These are phyloP conservation scores for Syzygium oleosum DNA, from an alignment of 345 rosid genomes.

Conservation along the genomic window DNA sequence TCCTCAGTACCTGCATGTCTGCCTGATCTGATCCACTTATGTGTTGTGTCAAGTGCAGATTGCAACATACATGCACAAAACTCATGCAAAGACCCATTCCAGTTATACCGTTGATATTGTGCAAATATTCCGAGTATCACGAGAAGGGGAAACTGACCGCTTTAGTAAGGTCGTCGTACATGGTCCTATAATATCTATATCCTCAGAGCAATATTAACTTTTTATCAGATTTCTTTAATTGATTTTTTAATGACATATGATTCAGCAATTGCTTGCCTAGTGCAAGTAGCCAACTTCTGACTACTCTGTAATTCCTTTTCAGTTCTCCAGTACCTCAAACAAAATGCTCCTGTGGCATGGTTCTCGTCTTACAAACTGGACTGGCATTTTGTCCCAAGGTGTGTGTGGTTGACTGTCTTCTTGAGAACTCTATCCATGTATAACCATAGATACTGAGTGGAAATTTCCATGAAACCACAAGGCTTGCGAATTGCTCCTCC, in stretches of 20 bases:
- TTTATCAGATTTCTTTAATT: not conserved
- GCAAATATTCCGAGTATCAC: conserved; percentile 56
- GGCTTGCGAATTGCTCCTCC: conserved; percentile 97
- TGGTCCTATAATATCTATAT: not conserved
- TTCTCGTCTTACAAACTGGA: conserved; percentile 91
- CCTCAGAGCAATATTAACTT: not conserved
- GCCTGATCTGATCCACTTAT: conserved; percentile 1
- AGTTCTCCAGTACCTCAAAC: conserved; percentile 56
- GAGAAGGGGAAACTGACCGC: conserved; percentile 54
- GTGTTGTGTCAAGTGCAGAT: conserved; percentile 26
- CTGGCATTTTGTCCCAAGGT: conserved; percentile 98
- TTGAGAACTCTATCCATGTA: not conserved
- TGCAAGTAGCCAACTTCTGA: not conserved
- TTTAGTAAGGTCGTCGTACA: conserved; percentile 42
- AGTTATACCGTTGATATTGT: conserved; percentile 53
- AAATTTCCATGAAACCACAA: conserved; percentile 18
- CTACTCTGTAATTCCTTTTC: conserved; percentile 8
- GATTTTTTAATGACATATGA: not conserved
- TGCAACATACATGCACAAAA: conserved; percentile 61
- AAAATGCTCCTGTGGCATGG: conserved; percentile 97
- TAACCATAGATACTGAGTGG: not conserved
- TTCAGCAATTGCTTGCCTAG: not conserved
- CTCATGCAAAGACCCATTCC: conserved; percentile 88
- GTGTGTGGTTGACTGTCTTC: conserved; percentile 3
- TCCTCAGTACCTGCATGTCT: not conserved